A percentile compares a stretch with the other conserved stretches of the same genome.
These are phyloP conservation scores for Aspergillus alliaceus DNA, from an alignment of 2,329 filamentous ascomycete genomes.

Conservation along the genomic window DNA sequence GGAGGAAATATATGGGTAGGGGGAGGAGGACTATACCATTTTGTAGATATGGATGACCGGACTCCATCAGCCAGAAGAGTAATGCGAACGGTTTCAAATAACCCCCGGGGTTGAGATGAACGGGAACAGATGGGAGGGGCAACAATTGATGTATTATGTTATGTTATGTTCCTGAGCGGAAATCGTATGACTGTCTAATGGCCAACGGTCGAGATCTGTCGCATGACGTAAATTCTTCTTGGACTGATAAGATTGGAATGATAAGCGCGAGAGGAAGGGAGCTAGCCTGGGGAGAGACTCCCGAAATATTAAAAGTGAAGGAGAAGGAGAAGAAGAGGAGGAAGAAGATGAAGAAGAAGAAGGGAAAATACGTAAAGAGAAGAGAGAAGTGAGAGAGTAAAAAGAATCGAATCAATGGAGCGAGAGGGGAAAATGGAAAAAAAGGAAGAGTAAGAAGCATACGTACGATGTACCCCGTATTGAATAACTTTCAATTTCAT, in stretches of 20 bases:
- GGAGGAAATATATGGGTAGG: not conserved
- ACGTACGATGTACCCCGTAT: too few species aligned
- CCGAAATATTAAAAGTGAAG: too few species aligned
- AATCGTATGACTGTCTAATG: constrained; percentile 6
- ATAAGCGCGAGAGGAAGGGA: too few species aligned
- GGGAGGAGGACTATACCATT: constrained; percentile 31
- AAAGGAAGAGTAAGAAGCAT: not conserved
- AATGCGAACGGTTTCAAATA: not conserved
- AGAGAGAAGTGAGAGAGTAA: constrained; percentile 3
- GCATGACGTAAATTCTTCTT: not conserved
- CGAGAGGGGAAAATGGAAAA: not conserved
- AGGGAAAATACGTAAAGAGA: not conserved
- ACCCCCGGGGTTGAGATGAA: not conserved
- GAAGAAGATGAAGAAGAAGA: constrained; percentile 1
- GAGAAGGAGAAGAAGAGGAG: constrained; percentile 6
- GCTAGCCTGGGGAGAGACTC: too few species aligned
- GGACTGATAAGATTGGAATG: not conserved
- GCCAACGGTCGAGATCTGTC: not conserved
- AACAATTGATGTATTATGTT: too few species aligned
- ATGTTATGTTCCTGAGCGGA: not conserved
- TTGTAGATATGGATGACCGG: constrained; percentile 25
- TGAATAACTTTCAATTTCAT: too few species aligned
- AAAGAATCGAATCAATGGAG: not conserved
- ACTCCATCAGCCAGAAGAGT: constrained; percentile 26
- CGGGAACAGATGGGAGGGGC: too few species aligned